A percentile compares a stretch with the other conserved stretches of the same genome.
Evolutionary conservation across 140 eudicot genomes (phyloP).

Genomic region (Senecio squalidus): DNA sequence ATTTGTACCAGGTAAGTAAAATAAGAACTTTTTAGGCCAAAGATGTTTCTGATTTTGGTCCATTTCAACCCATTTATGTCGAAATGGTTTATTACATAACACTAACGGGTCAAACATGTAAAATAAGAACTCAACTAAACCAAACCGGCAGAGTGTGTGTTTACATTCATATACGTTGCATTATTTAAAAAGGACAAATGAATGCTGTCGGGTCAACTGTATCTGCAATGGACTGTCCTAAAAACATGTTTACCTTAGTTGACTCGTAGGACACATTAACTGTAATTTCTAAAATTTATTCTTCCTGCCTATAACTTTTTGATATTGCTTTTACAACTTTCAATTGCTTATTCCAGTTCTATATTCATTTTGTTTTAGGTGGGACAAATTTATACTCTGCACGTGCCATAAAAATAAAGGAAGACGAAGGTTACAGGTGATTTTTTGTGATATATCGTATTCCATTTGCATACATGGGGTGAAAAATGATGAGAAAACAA

Average conservation of each 20-base stretch:
- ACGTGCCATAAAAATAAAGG: slow-evolving; percentile 85
- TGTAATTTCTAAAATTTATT: neutral
- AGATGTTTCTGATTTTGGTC: neutral
- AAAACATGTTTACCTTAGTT: neutral
- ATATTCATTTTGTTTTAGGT: slow-evolving; percentile 39
- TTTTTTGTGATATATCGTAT: neutral
- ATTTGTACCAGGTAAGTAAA: slow-evolving; percentile 75
- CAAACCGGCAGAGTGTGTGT: neutral
- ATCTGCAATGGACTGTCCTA: neutral
- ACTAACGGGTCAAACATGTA: neutral
- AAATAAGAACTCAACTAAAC: neutral
- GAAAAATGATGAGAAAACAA: neutral
- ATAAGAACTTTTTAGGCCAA: neutral
- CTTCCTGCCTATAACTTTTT: neutral
- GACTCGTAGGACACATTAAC: too few relatives aligned
- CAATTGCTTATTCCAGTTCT: neutral
- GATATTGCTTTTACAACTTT: slow-evolving; percentile 1
- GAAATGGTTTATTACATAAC: neutral
- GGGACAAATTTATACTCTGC: slow-evolving; percentile 82
- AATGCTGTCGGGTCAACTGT: neutral
- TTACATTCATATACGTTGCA: neutral
- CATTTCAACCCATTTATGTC: neutral
- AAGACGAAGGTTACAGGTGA: slow-evolving; percentile 91
- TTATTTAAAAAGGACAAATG: neutral
- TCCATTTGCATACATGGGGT: slow-evolving; percentile 4